A percentile compares a stretch with the other conserved stretches of the same genome.
Evolutionary conservation across 169 alveolate genomes (phyloP).

Genomic region (Amoebophrya sp.): DNA sequence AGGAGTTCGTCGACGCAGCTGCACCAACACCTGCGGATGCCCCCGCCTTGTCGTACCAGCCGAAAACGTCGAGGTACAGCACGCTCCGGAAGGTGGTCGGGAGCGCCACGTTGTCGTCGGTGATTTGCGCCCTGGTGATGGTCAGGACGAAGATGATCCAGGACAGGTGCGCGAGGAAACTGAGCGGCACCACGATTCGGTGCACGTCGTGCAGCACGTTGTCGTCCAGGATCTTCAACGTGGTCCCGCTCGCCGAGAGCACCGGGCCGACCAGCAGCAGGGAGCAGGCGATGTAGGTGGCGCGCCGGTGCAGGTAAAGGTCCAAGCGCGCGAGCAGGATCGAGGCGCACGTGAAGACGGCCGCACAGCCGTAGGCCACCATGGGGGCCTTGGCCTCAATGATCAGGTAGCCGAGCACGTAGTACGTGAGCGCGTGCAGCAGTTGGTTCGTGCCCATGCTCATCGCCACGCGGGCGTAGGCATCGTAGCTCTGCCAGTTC

Average conservation of each 20-base stretch:
- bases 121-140: neutral
- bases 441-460: slow-evolving; percentile 32
- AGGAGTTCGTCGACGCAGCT: no score
- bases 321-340: neutral
- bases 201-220: neutral
- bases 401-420: neutral
- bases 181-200: neutral
- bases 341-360: neutral
- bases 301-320: neutral
- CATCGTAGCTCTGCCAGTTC: slow-evolving; percentile 32
- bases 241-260: neutral
- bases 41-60: no score
- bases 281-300: neutral
- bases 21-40: no score
- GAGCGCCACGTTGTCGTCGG: neutral
- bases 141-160: neutral
- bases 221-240: neutral
- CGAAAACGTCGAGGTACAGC: slow-evolving; percentile 5
- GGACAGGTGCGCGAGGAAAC: neutral
- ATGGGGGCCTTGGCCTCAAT: slow-evolving; percentile 1
- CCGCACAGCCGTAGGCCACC: neutral
- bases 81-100: neutral
- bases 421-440: neutral
- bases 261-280: neutral
- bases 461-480: slow-evolving; percentile 30